Percentiles rank a stretch among this genome's conserved stretches.
Conservation (phyloP, 306 rosid genomes). For the Quercus aquifolioides region DNA sequence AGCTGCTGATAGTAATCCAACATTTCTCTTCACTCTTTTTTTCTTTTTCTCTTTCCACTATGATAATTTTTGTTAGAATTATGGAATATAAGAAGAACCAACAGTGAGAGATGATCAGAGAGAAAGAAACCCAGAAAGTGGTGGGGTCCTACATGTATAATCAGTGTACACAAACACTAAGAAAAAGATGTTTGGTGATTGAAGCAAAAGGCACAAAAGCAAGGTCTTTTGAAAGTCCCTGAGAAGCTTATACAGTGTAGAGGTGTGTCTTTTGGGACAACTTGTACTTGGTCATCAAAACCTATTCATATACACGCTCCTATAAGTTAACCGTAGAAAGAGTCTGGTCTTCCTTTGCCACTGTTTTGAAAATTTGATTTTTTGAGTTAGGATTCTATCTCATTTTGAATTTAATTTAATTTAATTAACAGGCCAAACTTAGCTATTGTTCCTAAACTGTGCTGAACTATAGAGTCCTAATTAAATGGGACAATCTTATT, state of each 20-base stretch:
- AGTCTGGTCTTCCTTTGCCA: not conserved
- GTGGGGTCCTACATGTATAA: conserved; percentile 1
- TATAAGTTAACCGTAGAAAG: not conserved
- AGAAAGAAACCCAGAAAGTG: conserved; percentile 15
- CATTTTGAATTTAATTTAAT: no score
- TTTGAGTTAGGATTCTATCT: not conserved
- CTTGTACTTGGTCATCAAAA: not conserved
- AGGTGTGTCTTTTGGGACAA: not conserved
- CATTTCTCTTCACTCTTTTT: conserved; percentile 24
- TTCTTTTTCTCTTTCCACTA: not conserved
- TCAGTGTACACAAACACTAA: not conserved
- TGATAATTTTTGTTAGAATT: not conserved
- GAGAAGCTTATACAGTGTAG: conserved; percentile 13
- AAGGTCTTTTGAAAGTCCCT: conserved; percentile 24
- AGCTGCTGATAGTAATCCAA: conserved; percentile 50
- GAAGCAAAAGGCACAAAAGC: conserved; percentile 17
- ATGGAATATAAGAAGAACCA: not conserved
- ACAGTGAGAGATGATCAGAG: not conserved
- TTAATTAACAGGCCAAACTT: no score
- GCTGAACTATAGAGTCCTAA: no score
- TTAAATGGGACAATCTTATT: no score
- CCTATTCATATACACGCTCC: conserved; percentile 12
- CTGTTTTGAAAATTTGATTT: not conserved
- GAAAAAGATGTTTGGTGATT: conserved; percentile 16
- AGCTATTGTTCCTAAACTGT: no score